Evolutionary conservation across 202 grass and related monocot species (phyloP).

Genomic region (Setaria italica): DNA sequence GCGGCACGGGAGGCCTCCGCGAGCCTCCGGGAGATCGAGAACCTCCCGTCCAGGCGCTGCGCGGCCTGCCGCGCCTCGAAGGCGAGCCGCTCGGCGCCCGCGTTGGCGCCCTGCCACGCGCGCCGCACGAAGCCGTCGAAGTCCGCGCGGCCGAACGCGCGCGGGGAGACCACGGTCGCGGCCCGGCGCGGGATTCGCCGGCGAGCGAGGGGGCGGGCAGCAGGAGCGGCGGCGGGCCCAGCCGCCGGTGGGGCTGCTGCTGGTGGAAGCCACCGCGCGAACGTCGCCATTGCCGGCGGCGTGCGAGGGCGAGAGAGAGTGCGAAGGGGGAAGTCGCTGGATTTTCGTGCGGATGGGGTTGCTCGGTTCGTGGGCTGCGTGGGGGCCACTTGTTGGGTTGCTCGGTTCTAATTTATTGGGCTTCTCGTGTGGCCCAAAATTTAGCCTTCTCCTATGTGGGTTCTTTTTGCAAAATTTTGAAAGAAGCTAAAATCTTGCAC

Average conservation of each 20-base stretch:
- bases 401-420: background rate
- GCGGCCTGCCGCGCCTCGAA: conserved; percentile 78
- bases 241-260: conserved; percentile 2
- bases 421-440: background rate
- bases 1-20: conserved; percentile 67
- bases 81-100: conserved; percentile 72
- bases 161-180: conserved; percentile 35
- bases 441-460: background rate
- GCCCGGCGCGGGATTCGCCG: conserved; percentile 8
- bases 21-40: conserved; percentile 60
- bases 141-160: conserved; percentile 72
- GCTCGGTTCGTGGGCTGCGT: conserved; percentile 38
- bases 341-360: conserved; percentile 57
- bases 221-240: background rate
- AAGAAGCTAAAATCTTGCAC: background rate
- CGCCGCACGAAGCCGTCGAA: conserved; percentile 71
- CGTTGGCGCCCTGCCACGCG: conserved; percentile 84
- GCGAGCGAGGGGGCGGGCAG: background rate
- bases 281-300: conserved; percentile 72
- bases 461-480: background rate
- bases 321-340: conserved; percentile 14
- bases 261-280: conserved; percentile 54
- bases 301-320: conserved; percentile 37
- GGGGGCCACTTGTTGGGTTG: background rate
- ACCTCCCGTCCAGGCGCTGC: conserved; percentile 64